Evolutionary conservation across 1,139 yeast species (phyloP), one percentile per base, ranked within the genome.

Genomic region (Hyphopichia burtonii): DNA sequence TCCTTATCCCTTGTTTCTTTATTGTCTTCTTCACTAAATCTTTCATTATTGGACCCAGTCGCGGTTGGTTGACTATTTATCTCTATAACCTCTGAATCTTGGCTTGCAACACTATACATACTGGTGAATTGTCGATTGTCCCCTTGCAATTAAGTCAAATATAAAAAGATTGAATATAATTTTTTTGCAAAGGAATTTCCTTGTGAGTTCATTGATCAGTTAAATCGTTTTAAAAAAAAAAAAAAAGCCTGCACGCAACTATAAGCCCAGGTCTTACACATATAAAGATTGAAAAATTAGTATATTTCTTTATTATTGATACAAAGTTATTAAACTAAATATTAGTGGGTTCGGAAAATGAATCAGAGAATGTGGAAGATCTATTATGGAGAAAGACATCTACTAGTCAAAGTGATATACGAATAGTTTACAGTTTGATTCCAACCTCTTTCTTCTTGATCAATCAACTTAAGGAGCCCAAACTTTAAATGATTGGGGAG

Each of bases 401-500:
- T 8, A 6, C 23, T 20, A 20, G 8, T 20, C 8, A 20, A 20
- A 20, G 23, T 8, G 23, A 20, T 20, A n/a, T n/a, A n/a, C n/a
- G n/a, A n/a, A n/a, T n/a, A n/a, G n/a, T n/a, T n/a, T n/a, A n/a
- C n/a, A n/a, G n/a, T n/a, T n/a, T n/a, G n/a, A n/a, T n/a, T n/a
- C n/a, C n/a, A n/a, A n/a, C n/a, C 23, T 20, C 5, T 20, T 20
- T 20, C 23, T 20, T 20, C 23, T 25, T 12, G n/a, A n/a, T n/a
- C 11, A 12, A 33, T 33, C 3, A 4, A 17, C 19, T 51, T 55
- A 72, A 31, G 78, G 78, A 37, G 86, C 86, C 98, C 98, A 90
- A 52, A 88, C 86, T 61, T 91, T 86, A 63, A 88, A 90, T 31
- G 83, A 69, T 61, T 86, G 94, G 3, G 96, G 96, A 14, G 88